phyloP scores from a whole-genome alignment of 2,329 filamentous ascomycete genomes.

The Dactylellina cionopaga region DNA sequence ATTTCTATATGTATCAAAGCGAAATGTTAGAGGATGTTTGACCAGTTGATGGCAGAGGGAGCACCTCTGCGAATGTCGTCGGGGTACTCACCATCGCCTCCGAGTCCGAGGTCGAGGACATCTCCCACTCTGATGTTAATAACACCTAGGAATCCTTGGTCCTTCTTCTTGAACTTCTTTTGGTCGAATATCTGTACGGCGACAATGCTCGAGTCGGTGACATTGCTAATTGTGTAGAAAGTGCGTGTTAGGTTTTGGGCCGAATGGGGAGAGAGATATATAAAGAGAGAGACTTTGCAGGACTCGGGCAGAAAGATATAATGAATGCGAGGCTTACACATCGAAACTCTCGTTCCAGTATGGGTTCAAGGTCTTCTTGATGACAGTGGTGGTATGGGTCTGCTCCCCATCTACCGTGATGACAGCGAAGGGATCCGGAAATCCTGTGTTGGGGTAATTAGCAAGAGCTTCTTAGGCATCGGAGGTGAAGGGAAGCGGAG shows the following conservation, averaged over 20 bases:
- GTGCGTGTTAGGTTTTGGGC: slow-evolving; percentile 40
- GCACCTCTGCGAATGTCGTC: background rate
- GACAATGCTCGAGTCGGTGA: slow-evolving; percentile 93
- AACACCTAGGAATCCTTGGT: slow-evolving; percentile 96
- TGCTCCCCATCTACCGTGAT: slow-evolving; percentile 97
- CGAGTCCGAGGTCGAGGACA: slow-evolving; percentile 87
- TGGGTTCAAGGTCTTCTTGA: slow-evolving; percentile 97
- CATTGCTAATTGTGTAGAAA: slow-evolving; percentile 71
- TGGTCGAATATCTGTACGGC: slow-evolving; percentile 99
- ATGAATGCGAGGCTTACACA: slow-evolving; percentile 70
- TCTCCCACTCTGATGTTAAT: slow-evolving; percentile 97
- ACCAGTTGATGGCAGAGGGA: slow-evolving; percentile 18
- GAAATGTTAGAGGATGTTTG: slow-evolving; percentile 37
- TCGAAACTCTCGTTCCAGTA: slow-evolving; percentile 99
- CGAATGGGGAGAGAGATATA: background rate
- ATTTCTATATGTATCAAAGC: slow-evolving; percentile 71
- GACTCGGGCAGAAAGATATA: background rate
- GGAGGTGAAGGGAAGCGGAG: slow-evolving; percentile 58
- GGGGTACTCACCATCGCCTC: slow-evolving; percentile 80
- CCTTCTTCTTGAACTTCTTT: slow-evolving; percentile 99
- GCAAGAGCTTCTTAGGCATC: slow-evolving; percentile 1
- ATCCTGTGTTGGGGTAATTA: slow-evolving; percentile 69
- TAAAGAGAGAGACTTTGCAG: no score
- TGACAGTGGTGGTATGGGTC: slow-evolving; percentile 96
- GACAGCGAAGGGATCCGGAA: slow-evolving; percentile 96